Evolutionary conservation across 1,139 yeast genomes (phyloP).

Genomic region (Hanseniaspora sp.): DNA sequence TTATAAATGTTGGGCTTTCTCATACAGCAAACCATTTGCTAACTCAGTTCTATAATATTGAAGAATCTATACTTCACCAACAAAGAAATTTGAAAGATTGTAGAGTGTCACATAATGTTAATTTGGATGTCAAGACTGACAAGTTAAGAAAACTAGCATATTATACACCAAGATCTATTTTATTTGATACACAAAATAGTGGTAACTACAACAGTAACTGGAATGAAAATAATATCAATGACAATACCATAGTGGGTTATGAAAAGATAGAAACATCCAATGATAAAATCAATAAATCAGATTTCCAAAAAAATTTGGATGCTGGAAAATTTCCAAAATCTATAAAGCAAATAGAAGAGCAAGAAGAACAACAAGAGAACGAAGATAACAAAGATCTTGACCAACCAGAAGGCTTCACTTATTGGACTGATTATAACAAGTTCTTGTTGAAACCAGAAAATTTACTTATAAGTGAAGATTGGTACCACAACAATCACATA

Average conservation of each 20-base stretch:
- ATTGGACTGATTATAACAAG: constrained; percentile 76
- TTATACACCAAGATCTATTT: constrained; percentile 64
- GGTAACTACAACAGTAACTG: constrained; percentile 10
- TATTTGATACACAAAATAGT: constrained; percentile 68
- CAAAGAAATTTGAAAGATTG: not conserved
- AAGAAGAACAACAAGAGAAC: constrained; percentile 19
- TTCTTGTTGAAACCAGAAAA: constrained; percentile 57
- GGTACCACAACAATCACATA: constrained; percentile 33
- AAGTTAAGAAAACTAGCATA: constrained; percentile 39
- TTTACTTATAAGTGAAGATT: constrained; percentile 42
- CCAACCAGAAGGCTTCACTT: constrained; percentile 37
- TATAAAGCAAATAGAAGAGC: not conserved
- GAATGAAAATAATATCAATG: not conserved
- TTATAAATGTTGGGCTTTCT: constrained; percentile 59
- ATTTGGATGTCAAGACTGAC: constrained; percentile 36
- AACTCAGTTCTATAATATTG: constrained; percentile 72
- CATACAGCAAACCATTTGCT: constrained; percentile 60
- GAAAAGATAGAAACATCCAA: constrained; percentile 24
- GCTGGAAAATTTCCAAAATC: constrained; percentile 27
- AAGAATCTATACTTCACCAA: constrained; percentile 48
- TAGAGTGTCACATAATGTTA: constrained; percentile 37
- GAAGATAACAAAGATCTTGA: constrained; percentile 29
- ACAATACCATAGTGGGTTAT: constrained; percentile 15
- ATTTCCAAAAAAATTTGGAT: constrained; percentile 56
- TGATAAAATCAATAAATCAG: constrained; percentile 35